Conservation (phyloP, 805 yeast species). For the Saccharomyces eubayanus region DNA sequence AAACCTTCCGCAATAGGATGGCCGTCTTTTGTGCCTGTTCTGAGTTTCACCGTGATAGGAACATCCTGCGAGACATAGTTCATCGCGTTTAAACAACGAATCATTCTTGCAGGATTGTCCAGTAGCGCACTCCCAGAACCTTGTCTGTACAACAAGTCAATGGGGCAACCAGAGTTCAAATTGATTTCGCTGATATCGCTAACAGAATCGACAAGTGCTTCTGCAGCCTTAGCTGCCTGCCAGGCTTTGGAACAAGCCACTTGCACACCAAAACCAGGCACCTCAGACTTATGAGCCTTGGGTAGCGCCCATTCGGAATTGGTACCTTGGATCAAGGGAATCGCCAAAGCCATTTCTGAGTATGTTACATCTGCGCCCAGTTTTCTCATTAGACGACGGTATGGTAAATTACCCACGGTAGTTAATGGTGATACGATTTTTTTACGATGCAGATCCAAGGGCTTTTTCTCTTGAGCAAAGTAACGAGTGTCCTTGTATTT, state of each 20-base stretch:
- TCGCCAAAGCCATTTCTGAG: constrained; percentile 86
- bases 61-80: constrained; percentile 79
- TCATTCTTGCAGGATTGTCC: constrained; percentile 77
- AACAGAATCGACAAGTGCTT: constrained; percentile 43
- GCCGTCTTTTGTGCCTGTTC: constrained; percentile 82
- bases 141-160: constrained; percentile 83
- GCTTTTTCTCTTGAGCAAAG: constrained; percentile 74
- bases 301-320: constrained; percentile 97
- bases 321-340: constrained; percentile 82
- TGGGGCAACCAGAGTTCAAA: constrained; percentile 95
- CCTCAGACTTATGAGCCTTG: constrained; percentile 74
- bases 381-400: constrained; percentile 81
- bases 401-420: constrained; percentile 95
- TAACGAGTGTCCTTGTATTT: constrained; percentile 69
- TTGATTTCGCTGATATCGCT: constrained; percentile 71
- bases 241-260: constrained; percentile 85
- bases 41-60: constrained; percentile 84
- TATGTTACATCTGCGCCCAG: constrained; percentile 90
- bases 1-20: constrained; percentile 82
- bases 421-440: constrained; percentile 93
- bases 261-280: constrained; percentile 88
- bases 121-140: constrained; percentile 94
- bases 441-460: constrained; percentile 55
- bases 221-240: constrained; percentile 92
- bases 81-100: constrained; percentile 80